Conservation (phyloP, 2,329 filamentous ascomycete genomes). For the Basipetospora chlamydospora region DNA sequence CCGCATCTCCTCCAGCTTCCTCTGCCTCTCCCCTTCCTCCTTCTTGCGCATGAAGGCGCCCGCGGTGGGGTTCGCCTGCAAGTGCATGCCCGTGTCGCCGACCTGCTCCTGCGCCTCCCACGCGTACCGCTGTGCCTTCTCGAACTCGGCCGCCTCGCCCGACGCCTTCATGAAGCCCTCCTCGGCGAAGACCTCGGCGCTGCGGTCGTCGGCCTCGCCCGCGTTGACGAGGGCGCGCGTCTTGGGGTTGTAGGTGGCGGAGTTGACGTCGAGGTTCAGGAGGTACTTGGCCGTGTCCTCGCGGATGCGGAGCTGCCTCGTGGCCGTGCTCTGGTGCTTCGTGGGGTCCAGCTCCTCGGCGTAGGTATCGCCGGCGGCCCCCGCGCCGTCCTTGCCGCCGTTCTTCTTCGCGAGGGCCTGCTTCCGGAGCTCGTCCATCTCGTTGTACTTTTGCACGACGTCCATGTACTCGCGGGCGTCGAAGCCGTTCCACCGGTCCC, state of each 20-base stretch:
- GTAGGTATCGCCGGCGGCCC: conserved; percentile 52
- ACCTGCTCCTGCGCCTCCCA: conserved; percentile 88
- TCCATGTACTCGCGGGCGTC: conserved; percentile 72
- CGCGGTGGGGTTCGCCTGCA: conserved; percentile 93
- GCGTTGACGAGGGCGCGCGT: conserved; percentile 80
- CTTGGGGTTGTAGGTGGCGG: conserved; percentile 95
- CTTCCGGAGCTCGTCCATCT: conserved; percentile 63
- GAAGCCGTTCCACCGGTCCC: conserved; percentile 98
- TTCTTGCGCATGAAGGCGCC: conserved; percentile 75
- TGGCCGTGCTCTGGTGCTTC: conserved; percentile 78
- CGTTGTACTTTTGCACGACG: conserved; percentile 81
- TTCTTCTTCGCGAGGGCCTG: conserved; percentile 34
- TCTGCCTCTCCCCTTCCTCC: conserved; percentile 57
- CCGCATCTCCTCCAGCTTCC: conserved; percentile 51
- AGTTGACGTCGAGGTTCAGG: conserved; percentile 86
- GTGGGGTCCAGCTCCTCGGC: conserved; percentile 97
- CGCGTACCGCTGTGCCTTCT: conserved; percentile 74
- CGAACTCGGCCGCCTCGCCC: conserved; percentile 86
- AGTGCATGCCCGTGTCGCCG: conserved; percentile 65
- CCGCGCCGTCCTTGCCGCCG: conserved; percentile 24
- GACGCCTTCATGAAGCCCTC: conserved; percentile 82
- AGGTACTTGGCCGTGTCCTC: conserved; percentile 98
- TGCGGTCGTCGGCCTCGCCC: conserved; percentile 68
- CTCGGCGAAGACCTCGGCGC: conserved; percentile 73
- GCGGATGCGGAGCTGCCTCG: conserved; percentile 76